Conservation (phyloP, 2,329 filamentous ascomycete species). For the Aspergillus candidus region DNA sequence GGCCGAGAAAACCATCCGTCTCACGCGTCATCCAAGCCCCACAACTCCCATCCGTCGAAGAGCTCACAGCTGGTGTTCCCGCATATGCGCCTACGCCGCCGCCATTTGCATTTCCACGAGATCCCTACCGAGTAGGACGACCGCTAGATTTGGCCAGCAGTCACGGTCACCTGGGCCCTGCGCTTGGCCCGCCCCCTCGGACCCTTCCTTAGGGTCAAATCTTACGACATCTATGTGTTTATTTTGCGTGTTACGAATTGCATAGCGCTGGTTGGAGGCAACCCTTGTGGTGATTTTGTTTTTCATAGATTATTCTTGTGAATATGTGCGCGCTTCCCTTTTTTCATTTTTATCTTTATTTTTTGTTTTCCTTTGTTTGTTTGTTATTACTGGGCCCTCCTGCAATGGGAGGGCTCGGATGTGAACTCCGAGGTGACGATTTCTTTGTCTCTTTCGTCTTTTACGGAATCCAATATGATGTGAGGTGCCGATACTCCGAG, state of each 20-base stretch:
- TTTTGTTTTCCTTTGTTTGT: slow-evolving; percentile 1
- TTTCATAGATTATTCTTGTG: slow-evolving; percentile 20
- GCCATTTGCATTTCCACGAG: slow-evolving; percentile 29
- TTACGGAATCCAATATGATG: slow-evolving; percentile 7
- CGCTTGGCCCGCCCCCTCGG: slow-evolving; percentile 30
- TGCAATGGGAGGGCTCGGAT: slow-evolving; percentile 1
- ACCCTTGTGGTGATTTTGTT: slow-evolving; percentile 17
- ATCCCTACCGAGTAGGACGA: slow-evolving; percentile 30
- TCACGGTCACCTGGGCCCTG: slow-evolving; percentile 27
- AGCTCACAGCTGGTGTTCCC: slow-evolving; percentile 43
- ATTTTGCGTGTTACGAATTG: slow-evolving; percentile 30
- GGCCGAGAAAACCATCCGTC: slow-evolving; percentile 35
- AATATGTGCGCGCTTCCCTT: no score
- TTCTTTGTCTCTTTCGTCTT: slow-evolving; percentile 7
- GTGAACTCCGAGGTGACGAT: slow-evolving; percentile 1
- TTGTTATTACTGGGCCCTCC: background rate
- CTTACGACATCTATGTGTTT: slow-evolving; percentile 16
- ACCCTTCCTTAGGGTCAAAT: slow-evolving; percentile 27
- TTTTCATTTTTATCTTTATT: slow-evolving; percentile 9
- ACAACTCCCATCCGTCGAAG: slow-evolving; percentile 41
- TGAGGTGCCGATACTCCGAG: slow-evolving; percentile 16
- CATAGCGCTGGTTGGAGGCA: slow-evolving; percentile 35
- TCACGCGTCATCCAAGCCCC: slow-evolving; percentile 31
- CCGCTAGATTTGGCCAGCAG: slow-evolving; percentile 26
- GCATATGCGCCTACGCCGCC: slow-evolving; percentile 35